Conservation (phyloP, 2,329 filamentous ascomycete species). For the Neurospora sp. region DNA sequence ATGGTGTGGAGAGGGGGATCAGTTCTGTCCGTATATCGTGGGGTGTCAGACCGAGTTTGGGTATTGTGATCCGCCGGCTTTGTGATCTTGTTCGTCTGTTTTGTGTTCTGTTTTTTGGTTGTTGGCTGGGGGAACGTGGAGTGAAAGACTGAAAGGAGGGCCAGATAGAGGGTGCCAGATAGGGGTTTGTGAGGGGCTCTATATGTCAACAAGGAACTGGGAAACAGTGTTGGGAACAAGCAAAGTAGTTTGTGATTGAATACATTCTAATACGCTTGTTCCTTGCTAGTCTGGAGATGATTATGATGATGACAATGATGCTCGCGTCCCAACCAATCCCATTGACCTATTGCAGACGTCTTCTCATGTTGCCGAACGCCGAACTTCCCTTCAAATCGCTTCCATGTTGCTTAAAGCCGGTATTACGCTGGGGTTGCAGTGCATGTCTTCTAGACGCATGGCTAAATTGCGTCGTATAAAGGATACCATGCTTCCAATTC, state of each 20-base stretch:
- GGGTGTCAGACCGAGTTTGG: constrained; percentile 22
- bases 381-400: neutral
- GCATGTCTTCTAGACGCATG: neutral
- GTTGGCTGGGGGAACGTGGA: neutral
- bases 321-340: neutral
- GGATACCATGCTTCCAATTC: neutral
- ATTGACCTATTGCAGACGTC: neutral
- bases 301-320: neutral
- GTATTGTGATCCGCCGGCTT: constrained; percentile 15
- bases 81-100: neutral
- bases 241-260: no score
- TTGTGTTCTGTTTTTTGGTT: neutral
- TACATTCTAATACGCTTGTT: neutral
- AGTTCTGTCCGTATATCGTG: constrained; percentile 20
- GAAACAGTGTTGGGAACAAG: no score
- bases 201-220: no score
- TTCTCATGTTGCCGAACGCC: neutral
- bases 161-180: no score
- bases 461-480: neutral
- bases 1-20: constrained; percentile 20
- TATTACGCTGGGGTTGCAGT: neutral
- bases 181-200: no score
- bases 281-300: neutral
- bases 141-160: no score
- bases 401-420: neutral